Conservation (phyloP, 768 basidiomycete genomes). For the Termitomyces sp. region DNA sequence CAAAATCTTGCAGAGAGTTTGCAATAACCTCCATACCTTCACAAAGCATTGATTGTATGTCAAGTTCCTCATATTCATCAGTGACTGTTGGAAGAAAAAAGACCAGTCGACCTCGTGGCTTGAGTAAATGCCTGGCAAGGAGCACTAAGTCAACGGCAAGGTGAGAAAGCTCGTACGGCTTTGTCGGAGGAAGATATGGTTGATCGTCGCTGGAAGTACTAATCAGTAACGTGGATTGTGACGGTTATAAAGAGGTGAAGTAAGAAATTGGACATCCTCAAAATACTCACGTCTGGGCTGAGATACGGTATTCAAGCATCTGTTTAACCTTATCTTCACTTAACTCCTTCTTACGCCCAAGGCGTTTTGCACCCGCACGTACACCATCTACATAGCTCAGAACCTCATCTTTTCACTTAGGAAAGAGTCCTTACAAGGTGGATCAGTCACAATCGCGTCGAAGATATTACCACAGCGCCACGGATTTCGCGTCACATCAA, state of each 20-base stretch:
- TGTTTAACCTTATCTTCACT: slow-evolving; percentile 29
- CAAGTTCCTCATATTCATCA: slow-evolving; percentile 86
- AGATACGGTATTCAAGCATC: slow-evolving; percentile 29
- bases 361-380: slow-evolving; percentile 77
- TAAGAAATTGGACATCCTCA: too few species aligned
- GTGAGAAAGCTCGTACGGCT: slow-evolving; percentile 86
- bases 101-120: slow-evolving; percentile 82
- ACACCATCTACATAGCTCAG: slow-evolving; percentile 68
- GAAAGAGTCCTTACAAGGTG: slow-evolving; percentile 62
- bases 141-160: slow-evolving; percentile 78
- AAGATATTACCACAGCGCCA: slow-evolving; percentile 87
- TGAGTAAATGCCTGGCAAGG: slow-evolving; percentile 78
- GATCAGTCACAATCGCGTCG: slow-evolving; percentile 93
- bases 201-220: slow-evolving; percentile 39
- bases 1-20: slow-evolving; percentile 90
- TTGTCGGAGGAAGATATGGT: slow-evolving; percentile 84
- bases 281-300: slow-evolving; percentile 38
- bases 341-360: slow-evolving; percentile 60
- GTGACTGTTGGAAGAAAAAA: slow-evolving; percentile 94
- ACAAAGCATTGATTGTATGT: slow-evolving; percentile 72
- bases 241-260: background rate
- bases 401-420: background rate
- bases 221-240: background rate
- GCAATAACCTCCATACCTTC: slow-evolving; percentile 86
- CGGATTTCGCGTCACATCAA: slow-evolving; percentile 88